Conservation (phyloP, 352 stramenopile species). For the Plasmopara viticola region DNA sequence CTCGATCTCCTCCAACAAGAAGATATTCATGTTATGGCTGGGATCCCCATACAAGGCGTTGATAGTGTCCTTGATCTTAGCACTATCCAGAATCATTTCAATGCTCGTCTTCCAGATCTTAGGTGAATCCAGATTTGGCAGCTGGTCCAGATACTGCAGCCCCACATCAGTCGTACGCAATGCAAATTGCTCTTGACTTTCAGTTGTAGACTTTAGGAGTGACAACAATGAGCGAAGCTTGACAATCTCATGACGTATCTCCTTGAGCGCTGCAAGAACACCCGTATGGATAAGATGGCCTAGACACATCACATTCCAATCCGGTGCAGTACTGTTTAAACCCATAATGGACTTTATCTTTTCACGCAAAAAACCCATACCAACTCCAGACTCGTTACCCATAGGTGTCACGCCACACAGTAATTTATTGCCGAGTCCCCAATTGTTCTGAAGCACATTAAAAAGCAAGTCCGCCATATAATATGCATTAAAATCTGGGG, state of each 20-base stretch:
- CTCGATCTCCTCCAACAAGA: constrained; percentile 68
- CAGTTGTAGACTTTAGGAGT: constrained; percentile 58
- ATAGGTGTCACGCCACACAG: constrained; percentile 63
- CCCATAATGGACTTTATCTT: constrained; percentile 76
- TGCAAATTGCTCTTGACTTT: constrained; percentile 71
- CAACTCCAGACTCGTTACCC: constrained; percentile 52
- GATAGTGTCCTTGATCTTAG: constrained; percentile 74
- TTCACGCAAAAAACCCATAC: constrained; percentile 70
- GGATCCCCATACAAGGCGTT: constrained; percentile 60
- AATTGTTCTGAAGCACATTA: constrained; percentile 76
- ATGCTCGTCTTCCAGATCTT: constrained; percentile 67
- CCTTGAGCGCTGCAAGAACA: constrained; percentile 57
- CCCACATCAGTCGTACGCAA: constrained; percentile 63
- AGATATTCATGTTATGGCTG: constrained; percentile 67
- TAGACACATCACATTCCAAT: constrained; percentile 73
- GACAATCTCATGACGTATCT: constrained; percentile 64
- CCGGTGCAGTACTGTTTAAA: constrained; percentile 60
- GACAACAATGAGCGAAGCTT: constrained; percentile 72
- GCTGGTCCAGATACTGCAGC: constrained; percentile 48
- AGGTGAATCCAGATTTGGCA: constrained; percentile 64
- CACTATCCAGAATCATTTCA: constrained; percentile 67
- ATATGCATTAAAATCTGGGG: constrained; percentile 62
- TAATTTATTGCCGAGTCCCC: constrained; percentile 63
- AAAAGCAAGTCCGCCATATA: constrained; percentile 77
- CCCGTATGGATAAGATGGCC: constrained; percentile 68